A percentile compares a stretch with the other conserved stretches of the same genome.
phyloP scores from a whole-genome alignment of 176 grass and related monocot species.

The Musa beccarii region DNA sequence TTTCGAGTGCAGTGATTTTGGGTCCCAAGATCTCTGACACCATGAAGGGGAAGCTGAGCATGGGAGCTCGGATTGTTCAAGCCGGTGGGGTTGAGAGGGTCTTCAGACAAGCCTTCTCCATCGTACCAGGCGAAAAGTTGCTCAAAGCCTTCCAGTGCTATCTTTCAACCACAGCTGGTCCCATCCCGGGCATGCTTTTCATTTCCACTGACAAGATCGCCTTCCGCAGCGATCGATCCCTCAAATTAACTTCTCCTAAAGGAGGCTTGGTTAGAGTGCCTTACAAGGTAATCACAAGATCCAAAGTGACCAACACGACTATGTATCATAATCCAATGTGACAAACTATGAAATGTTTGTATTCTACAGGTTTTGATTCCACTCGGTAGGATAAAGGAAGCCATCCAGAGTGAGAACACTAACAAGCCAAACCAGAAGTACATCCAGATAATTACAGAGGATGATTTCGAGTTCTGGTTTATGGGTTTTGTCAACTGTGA shows the following conservation, averaged over 20 bases:
- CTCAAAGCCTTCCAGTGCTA: no score
- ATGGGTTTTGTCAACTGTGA: slow-evolving; percentile 61
- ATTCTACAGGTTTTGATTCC: slow-evolving; percentile 59
- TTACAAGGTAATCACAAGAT: slow-evolving; percentile 54
- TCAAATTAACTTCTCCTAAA: slow-evolving; percentile 49
- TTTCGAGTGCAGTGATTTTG: slow-evolving; percentile 43
- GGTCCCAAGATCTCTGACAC: slow-evolving; percentile 67
- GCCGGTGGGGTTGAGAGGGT: slow-evolving; percentile 61
- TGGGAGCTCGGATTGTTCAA: slow-evolving; percentile 58
- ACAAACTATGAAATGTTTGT: neutral
- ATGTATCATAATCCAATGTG: no score
- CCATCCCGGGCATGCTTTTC: no score
- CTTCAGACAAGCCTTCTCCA: slow-evolving; percentile 50
- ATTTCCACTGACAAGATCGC: no score
- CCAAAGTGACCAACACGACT: no score
- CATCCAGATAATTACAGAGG: slow-evolving; percentile 57
- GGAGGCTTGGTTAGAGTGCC: slow-evolving; percentile 34
- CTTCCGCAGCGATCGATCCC: slow-evolving; percentile 42
- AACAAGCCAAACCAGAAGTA: slow-evolving; percentile 80
- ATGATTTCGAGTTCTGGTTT: slow-evolving; percentile 92
- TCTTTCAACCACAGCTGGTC: no score
- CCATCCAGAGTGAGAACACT: slow-evolving; percentile 44
- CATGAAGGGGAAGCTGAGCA: slow-evolving; percentile 65
- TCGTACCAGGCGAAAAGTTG: slow-evolving; percentile 1
- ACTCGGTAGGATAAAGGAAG: slow-evolving; percentile 41